A percentile compares a stretch with the other conserved stretches of the same genome.
These are phyloP conservation scores for Phlyctochytrium planicorne DNA, from an alignment of 192 early-diverging fungal species.

Conservation along the genomic window DNA sequence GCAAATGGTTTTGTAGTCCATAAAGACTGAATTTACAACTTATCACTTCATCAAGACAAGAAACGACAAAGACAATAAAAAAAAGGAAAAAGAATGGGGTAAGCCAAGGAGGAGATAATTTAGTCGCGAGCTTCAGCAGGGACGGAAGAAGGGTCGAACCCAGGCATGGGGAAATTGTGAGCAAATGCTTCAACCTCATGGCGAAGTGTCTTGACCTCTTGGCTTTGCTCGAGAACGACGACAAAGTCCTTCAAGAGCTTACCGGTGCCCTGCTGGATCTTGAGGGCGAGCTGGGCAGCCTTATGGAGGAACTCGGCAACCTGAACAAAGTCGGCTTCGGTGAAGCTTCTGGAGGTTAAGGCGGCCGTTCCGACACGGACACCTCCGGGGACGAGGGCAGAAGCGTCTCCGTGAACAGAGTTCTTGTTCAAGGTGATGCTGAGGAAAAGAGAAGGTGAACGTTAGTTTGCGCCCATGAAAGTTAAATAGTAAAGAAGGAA, in stretches of 20 bases:
- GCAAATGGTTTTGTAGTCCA: too few relatives aligned
- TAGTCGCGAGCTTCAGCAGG: constrained; percentile 38
- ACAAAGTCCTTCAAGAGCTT: constrained; percentile 99
- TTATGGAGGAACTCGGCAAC: constrained; percentile 96
- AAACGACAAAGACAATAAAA: too few relatives aligned
- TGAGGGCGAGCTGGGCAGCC: constrained; percentile 83
- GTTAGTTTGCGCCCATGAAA: constrained; percentile 6
- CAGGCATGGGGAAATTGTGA: constrained; percentile 96
- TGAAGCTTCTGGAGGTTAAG: constrained; percentile 94
- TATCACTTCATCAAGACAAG: too few relatives aligned
- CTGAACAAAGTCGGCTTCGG: constrained; percentile 94
- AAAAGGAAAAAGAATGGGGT: too few relatives aligned
- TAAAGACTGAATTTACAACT: too few relatives aligned
- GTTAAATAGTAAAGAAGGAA: background rate
- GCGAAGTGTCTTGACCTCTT: constrained; percentile 79
- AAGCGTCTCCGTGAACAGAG: constrained; percentile 94
- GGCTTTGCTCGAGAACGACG: constrained; percentile 69
- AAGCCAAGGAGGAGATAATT: too few relatives aligned
- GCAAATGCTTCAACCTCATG: constrained; percentile 93
- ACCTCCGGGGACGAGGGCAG: constrained; percentile 95
- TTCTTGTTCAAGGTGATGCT: constrained; percentile 99
- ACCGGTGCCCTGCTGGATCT: constrained; percentile 82
- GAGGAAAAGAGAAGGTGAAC: too few relatives aligned
- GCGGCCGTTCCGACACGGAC: constrained; percentile 91
- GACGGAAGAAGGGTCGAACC: constrained; percentile 63